Conservation (phyloP, 805 yeast genomes). For the Ogataea parapolymorpha region DNA sequence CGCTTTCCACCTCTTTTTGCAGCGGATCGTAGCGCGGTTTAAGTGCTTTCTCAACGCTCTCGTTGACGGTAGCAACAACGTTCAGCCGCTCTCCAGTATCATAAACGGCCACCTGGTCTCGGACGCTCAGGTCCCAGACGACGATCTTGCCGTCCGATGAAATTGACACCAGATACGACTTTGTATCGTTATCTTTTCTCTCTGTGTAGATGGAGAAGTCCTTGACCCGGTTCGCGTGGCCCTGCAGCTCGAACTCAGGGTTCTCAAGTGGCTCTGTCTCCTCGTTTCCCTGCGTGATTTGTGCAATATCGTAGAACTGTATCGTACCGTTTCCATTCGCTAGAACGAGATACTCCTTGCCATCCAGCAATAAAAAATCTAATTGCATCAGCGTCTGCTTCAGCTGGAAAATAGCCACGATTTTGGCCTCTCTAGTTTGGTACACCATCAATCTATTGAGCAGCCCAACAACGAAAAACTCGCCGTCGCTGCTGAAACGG, state of each 20-base stretch:
- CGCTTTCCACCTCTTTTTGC: conserved; percentile 48
- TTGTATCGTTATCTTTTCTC: conserved; percentile 31
- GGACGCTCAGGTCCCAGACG: conserved; percentile 70
- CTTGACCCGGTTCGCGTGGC: conserved; percentile 85
- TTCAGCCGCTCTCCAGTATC: conserved; percentile 88
- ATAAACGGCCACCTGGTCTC: conserved; percentile 86
- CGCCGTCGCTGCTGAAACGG: conserved; percentile 52
- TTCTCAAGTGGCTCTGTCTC: conserved; percentile 26
- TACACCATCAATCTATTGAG: conserved; percentile 62
- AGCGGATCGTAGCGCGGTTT: conserved; percentile 43
- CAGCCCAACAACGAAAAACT: conserved; percentile 72
- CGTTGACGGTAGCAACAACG: conserved; percentile 76
- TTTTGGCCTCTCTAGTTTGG: conserved; percentile 58
- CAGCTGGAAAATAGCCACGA: conserved; percentile 50
- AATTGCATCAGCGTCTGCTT: conserved; percentile 63
- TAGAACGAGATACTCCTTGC: conserved; percentile 54
- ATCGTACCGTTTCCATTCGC: conserved; percentile 75
- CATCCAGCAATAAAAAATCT: conserved; percentile 46
- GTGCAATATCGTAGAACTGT: conserved; percentile 45
- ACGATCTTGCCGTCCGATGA: conserved; percentile 94
- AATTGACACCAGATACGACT: conserved; percentile 62
- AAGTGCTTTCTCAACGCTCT: conserved; percentile 72
- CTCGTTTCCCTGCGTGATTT: conserved; percentile 10
- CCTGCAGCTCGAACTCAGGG: conserved; percentile 61
- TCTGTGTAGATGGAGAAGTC: conserved; percentile 56